Base-by-base conservation (phyloP, 2,329 filamentous ascomycete genomes). In the Xylariaceae sp. region DNA sequence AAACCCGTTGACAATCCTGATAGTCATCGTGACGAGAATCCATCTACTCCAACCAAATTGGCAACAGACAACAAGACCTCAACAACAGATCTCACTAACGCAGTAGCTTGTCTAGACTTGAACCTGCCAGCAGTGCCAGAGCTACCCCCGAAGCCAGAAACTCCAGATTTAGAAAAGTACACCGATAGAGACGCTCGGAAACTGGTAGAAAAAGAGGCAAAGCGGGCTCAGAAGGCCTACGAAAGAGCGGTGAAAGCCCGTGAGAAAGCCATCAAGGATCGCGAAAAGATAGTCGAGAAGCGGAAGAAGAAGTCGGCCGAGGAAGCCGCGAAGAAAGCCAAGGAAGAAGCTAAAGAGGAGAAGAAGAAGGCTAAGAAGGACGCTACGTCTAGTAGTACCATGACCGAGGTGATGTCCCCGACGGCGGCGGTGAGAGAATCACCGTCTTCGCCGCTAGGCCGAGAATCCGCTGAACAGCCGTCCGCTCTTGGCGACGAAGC, bases 141-240 rank as follows among this genome's bases (percentile, higher is more conserved):
- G 6, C 63, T 78, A 3, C 87, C 87, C 1, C 59, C 72, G 4
- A 74, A 79, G 48, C 84, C 83, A 1, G 65, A 74, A 1, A 71
- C 75, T 2, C 79, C 86, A 1, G 78, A 90, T 61, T 68, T 85
- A 1, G 73, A 75, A 44, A 71, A 76, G 46, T 85, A 82, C 65
- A 72, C 77, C 1, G 83, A 89, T 69, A 86, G 86, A 64, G 80
- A 83, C 5, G 74, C 81, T 31, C 80, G 83, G 6, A 89, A 87
- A 63, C 76, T 83, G 41, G 86, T 84, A 1, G 84, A 89, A 63
- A 87, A 85, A 54, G 85, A 89, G 63, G 77, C 83, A 53, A 80
- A 81, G 50, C 77, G 80, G 9, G 74, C 76, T 1, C 74, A 83
- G 34, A 88, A 88, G 65, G 75, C 76, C 6, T 87, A 89, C 66